Conservation (phyloP, 2,329 filamentous ascomycete genomes). For the Penicillium sp. region DNA sequence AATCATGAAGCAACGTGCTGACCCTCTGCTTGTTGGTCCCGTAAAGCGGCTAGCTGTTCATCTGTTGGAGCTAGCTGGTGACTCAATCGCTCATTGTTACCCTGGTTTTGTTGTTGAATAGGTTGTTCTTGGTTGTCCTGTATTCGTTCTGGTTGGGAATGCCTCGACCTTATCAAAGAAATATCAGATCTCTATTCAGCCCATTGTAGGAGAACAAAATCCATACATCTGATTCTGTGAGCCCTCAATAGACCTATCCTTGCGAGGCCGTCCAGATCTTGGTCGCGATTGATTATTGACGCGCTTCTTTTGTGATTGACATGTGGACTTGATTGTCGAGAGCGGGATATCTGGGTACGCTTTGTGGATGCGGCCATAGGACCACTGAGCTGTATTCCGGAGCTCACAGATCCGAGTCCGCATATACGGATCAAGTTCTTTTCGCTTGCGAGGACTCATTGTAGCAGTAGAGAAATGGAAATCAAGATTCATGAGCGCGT, state of each 20-base stretch:
- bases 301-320: background rate
- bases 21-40: background rate
- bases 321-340: slow-evolving; percentile 11
- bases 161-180: background rate
- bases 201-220: background rate
- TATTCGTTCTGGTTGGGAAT: background rate
- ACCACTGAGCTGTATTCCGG: slow-evolving; percentile 10
- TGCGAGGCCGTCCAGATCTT: background rate
- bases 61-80: background rate
- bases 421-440: slow-evolving; percentile 12
- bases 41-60: background rate
- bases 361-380: slow-evolving; percentile 8
- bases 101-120: background rate
- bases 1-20: background rate
- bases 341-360: slow-evolving; percentile 9
- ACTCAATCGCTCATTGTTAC: background rate
- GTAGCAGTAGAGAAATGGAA: too few relatives aligned
- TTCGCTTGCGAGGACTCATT: background rate
- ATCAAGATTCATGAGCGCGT: background rate
- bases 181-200: background rate
- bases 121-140: background rate
- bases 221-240: background rate
- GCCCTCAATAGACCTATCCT: background rate
- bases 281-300: background rate
- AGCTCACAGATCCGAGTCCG: slow-evolving; percentile 10